A percentile compares a stretch with the other conserved stretches of the same genome.
These are phyloP conservation scores for Draba incana DNA, from an alignment of 345 rosid species.

Conservation along the genomic window DNA sequence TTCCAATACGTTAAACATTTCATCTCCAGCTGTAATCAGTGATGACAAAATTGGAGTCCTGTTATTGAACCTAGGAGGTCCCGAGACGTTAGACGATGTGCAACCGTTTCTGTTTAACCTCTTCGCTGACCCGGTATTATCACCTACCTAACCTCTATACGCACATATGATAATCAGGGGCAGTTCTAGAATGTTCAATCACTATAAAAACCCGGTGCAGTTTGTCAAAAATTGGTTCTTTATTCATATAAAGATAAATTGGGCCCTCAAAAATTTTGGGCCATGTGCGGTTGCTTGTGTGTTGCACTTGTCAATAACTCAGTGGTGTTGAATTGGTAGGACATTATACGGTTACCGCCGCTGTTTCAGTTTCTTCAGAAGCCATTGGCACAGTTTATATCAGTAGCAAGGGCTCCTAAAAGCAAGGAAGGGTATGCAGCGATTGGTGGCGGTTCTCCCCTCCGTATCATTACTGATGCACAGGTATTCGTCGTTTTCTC, in stretches of 20 bases:
- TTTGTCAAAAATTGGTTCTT: too few relatives aligned
- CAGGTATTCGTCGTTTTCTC: slow-evolving; percentile 53
- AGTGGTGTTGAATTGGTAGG: slow-evolving; percentile 49
- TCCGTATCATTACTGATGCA: slow-evolving; percentile 88
- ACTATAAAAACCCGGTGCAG: too few relatives aligned
- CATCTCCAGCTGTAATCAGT: slow-evolving; percentile 46
- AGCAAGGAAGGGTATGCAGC: slow-evolving; percentile 99
- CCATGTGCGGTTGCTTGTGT: too few relatives aligned
- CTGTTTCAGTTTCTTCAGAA: slow-evolving; percentile 87
- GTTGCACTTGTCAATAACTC: neutral
- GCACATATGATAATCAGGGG: too few relatives aligned
- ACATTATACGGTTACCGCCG: slow-evolving; percentile 88
- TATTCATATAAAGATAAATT: too few relatives aligned
- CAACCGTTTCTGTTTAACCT: slow-evolving; percentile 98
- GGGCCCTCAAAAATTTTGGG: too few relatives aligned
- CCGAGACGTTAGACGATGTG: slow-evolving; percentile 96
- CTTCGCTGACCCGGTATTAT: slow-evolving; percentile 73
- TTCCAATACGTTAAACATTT: slow-evolving; percentile 49
- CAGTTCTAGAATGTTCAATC: too few relatives aligned
- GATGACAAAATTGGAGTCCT: slow-evolving; percentile 80
- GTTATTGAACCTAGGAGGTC: slow-evolving; percentile 96
- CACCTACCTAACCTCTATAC: too few relatives aligned
- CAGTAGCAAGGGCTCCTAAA: slow-evolving; percentile 88
- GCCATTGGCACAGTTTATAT: slow-evolving; percentile 95
- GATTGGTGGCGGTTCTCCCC: slow-evolving; percentile 97